Evolutionary conservation across 805 yeast genomes (phyloP).

Genomic region (Cyberlindnera mrakii): DNA sequence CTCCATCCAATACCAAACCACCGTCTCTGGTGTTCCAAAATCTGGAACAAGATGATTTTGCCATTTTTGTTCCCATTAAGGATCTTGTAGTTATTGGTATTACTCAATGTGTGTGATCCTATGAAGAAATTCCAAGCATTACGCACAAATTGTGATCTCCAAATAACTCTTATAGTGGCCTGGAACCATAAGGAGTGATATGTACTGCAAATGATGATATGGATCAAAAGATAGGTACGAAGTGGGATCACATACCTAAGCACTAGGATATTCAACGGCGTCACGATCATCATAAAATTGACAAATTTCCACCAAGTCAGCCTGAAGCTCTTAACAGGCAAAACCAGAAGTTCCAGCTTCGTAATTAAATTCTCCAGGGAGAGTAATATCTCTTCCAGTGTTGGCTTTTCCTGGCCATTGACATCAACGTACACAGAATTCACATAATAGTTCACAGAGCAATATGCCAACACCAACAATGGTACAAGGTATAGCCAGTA

Average conservation of each 20-base stretch:
- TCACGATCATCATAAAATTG: conserved; percentile 27
- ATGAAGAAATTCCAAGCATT: conserved; percentile 32
- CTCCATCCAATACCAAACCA: conserved; percentile 63
- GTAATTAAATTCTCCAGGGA: conserved; percentile 38
- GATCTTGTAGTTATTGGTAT: conserved; percentile 27
- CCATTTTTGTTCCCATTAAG: conserved; percentile 36
- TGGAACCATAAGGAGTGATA: conserved; percentile 43
- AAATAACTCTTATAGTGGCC: conserved; percentile 35
- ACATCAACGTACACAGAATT: conserved; percentile 38
- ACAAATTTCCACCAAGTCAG: conserved; percentile 29
- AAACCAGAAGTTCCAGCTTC: conserved; percentile 30
- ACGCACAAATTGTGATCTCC: conserved; percentile 41
- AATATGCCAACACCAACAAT: conserved; percentile 27
- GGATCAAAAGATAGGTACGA: conserved; percentile 29
- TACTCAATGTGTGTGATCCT: conserved; percentile 23
- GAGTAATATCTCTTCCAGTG: conserved; percentile 40
- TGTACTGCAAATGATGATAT: conserved; percentile 31
- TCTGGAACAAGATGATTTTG: conserved; percentile 43
- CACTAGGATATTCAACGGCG: conserved; percentile 34
- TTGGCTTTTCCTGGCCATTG: conserved; percentile 34
- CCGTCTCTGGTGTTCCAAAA: conserved; percentile 53
- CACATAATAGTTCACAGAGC: conserved; percentile 36
- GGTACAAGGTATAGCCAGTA: conserved; percentile 30
- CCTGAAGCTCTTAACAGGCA: conserved; percentile 10
- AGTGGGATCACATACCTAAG: conserved; percentile 30